Conservation (phyloP, 2,329 filamentous ascomycete genomes). For the Aureobasidium sp. region DNA sequence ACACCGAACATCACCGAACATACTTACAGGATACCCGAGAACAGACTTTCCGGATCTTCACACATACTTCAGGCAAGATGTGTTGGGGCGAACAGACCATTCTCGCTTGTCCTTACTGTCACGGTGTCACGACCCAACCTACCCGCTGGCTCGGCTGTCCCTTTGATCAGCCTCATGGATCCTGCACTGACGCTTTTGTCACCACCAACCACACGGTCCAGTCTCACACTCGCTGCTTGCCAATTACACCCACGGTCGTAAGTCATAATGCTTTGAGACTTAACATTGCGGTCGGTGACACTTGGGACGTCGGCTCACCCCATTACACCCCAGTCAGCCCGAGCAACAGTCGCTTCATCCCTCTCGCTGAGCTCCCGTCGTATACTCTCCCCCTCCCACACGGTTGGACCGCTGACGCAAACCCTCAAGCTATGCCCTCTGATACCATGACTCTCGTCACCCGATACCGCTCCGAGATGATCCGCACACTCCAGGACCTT, state of each 20-base stretch:
- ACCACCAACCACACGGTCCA: background rate
- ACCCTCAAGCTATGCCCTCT: background rate
- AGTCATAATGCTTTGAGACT: no score
- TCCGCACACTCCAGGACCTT: background rate
- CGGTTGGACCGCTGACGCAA: background rate
- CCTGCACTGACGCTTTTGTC: background rate
- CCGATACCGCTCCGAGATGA: background rate
- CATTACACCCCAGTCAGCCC: no score
- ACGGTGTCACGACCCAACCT: background rate
- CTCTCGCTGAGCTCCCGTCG: background rate
- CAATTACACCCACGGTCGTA: no score
- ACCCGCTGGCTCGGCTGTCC: background rate
- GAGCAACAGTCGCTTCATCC: background rate
- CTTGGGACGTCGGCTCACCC: background rate
- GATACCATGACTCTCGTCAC: background rate
- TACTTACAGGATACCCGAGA: no score
- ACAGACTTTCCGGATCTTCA: no score
- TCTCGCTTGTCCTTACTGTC: background rate
- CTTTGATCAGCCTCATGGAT: background rate
- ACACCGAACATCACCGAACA: no score
- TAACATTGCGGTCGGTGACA: background rate
- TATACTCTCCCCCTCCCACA: background rate
- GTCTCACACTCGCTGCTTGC: background rate
- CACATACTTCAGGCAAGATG: background rate
- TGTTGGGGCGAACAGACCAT: background rate